Percentiles rank a stretch among this genome's conserved stretches.
Evolutionary conservation across 495 filamentous ascomycete genomes (phyloP).

Genomic region (Hypoxylon crocopeplum): DNA sequence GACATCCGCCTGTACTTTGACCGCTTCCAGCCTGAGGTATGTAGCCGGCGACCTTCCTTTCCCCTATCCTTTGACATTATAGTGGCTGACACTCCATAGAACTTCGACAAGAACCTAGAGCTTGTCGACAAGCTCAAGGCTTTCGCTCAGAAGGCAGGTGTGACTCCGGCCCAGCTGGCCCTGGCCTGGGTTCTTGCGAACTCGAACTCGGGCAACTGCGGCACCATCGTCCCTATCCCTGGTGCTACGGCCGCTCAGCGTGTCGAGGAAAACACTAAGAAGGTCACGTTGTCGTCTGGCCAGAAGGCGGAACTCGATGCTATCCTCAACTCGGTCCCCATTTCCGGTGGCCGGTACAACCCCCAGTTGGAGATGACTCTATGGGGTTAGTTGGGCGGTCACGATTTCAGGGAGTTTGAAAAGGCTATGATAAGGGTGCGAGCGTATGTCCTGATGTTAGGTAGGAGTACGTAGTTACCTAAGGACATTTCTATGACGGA

Average conservation of each 20-base stretch:
- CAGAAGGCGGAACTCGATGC: slow-evolving; percentile 47
- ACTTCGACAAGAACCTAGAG: slow-evolving; percentile 71
- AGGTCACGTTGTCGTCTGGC: slow-evolving; percentile 37
- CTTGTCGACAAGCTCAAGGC: slow-evolving; percentile 68
- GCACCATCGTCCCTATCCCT: slow-evolving; percentile 74
- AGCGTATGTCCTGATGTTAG: too few relatives aligned
- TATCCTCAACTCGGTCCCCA: slow-evolving; percentile 24
- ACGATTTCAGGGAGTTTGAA: too few relatives aligned
- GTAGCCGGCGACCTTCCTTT: too few relatives aligned
- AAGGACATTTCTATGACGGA: too few relatives aligned
- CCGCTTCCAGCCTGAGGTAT: slow-evolving; percentile 66
- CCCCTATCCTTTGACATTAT: background rate
- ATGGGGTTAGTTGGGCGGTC: too few relatives aligned
- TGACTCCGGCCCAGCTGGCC: slow-evolving; percentile 72
- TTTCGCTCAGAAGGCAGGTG: slow-evolving; percentile 67
- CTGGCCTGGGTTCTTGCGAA: slow-evolving; percentile 64
- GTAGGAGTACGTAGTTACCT: too few relatives aligned
- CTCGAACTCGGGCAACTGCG: slow-evolving; percentile 44
- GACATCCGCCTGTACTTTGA: slow-evolving; percentile 61
- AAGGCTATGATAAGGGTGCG: too few relatives aligned
- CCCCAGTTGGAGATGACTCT: too few relatives aligned
- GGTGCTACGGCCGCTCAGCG: slow-evolving; percentile 57
- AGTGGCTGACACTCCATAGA: slow-evolving; percentile 3
- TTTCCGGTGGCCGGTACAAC: background rate
- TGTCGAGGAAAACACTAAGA: slow-evolving; percentile 48